Conservation (phyloP, 2,329 filamentous ascomycete genomes). For the Aaosphaeria pasadenensis region DNA sequence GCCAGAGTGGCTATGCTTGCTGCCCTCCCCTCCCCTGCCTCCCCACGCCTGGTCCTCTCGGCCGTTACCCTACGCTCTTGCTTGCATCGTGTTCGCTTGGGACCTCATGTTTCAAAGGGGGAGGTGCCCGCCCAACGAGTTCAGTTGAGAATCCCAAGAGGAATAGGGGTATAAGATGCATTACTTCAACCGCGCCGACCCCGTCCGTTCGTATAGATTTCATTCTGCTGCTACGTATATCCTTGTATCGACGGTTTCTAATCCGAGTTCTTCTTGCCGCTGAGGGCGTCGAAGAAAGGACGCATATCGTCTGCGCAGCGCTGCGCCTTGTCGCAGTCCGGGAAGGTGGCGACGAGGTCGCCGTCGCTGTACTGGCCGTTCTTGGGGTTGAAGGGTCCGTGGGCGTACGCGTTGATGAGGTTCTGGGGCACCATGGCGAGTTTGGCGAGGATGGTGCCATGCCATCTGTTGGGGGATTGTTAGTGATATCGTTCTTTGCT, state of each 20-base stretch:
- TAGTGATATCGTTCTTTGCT: not conserved
- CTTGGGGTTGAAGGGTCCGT: slow-evolving; percentile 22
- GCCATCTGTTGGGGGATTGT: slow-evolving; percentile 68
- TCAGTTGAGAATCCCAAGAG: no score
- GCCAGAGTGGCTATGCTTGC: no score
- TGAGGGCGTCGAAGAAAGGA: slow-evolving; percentile 39
- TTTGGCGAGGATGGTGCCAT: slow-evolving; percentile 89
- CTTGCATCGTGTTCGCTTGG: no score
- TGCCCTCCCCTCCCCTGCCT: no score
- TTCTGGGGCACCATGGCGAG: slow-evolving; percentile 87
- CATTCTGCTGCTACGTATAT: no score
- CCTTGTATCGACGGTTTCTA: not conserved
- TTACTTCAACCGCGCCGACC: no score
- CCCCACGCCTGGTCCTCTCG: no score
- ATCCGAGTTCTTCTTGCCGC: not conserved
- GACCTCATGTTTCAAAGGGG: no score
- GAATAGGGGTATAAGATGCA: no score
- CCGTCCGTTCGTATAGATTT: no score
- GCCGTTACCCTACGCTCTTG: no score
- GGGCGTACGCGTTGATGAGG: slow-evolving; percentile 73
- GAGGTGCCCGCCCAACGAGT: no score
- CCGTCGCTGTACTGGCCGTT: slow-evolving; percentile 71
- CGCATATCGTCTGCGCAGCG: slow-evolving; percentile 72
- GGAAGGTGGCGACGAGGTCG: slow-evolving; percentile 79
- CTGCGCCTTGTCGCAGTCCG: slow-evolving; percentile 61